A percentile compares a stretch with the other conserved stretches of the same genome.
phyloP scores from a whole-genome alignment of 2,329 filamentous ascomycete genomes.

The Neofusicoccum parvum region DNA sequence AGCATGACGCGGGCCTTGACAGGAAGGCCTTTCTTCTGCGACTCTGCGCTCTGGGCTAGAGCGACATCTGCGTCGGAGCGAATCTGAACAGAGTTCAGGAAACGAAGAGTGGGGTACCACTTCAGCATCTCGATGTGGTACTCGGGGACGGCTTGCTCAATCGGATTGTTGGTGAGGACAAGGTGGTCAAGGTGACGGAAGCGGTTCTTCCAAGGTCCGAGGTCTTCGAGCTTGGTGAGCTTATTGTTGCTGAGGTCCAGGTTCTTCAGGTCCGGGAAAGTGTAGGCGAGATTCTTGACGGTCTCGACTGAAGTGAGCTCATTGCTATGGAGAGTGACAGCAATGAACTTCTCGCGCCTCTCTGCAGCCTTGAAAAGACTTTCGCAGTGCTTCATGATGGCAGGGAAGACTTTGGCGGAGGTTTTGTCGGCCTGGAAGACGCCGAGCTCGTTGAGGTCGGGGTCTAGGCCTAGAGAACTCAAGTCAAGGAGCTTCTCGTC shows the following conservation, averaged over 20 bases:
- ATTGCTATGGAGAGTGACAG: conserved; percentile 81
- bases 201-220: conserved; percentile 77
- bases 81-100: conserved; percentile 74
- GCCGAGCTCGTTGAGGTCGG: conserved; percentile 70
- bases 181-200: conserved; percentile 81
- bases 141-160: conserved; percentile 52
- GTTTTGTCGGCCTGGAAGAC: conserved; percentile 69
- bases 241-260: conserved; percentile 87
- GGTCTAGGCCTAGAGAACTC: conserved; percentile 73
- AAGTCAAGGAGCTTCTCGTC: conserved; percentile 78
- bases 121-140: conserved; percentile 70
- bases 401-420: conserved; percentile 86
- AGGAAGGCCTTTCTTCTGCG: conserved; percentile 58
- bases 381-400: conserved; percentile 84
- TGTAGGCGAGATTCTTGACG: conserved; percentile 74
- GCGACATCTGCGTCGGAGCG: conserved; percentile 70
- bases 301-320: conserved; percentile 70
- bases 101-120: conserved; percentile 81
- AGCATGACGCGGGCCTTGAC: conserved; percentile 69
- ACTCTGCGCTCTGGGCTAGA: neutral
- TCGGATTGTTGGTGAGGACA: conserved; percentile 75
- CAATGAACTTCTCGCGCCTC: conserved; percentile 76
- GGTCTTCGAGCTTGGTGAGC: conserved; percentile 66
- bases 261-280: conserved; percentile 83
- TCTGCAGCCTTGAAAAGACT: conserved; percentile 73